Evolutionary conservation across 202 grass and related monocot species (phyloP), one percentile per base, ranked within the genome.

Genomic region (Schoenoplectus tabernaemontani): DNA sequence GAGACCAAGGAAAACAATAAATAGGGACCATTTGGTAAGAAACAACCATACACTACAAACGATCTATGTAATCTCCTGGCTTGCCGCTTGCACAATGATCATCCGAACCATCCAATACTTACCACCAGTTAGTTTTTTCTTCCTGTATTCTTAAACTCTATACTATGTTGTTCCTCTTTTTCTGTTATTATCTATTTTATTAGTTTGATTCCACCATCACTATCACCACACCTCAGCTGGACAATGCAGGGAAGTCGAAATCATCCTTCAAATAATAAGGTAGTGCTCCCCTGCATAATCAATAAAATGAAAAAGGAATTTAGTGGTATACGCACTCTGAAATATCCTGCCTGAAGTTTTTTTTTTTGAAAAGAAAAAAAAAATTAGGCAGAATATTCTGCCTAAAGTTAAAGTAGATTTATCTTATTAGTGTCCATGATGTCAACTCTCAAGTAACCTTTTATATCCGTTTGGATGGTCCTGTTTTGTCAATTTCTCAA

Each of bases 211-310:
- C 39, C 12, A 42, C 59, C 64, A 46, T 64, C 51, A 74, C 47
- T 16, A 53, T 32, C 24, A 19, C 22, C 13, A 38, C 76, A 78
- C 44, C 41, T 80, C 59, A 80, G 65, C 74, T 71, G 82, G 51
- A 83, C 26, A 93, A 89, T 76, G 91, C 87, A 74, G 94, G 89
- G 80, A 93, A 97, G 78, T 92, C 87, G 5, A 79, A 81, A 67
- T 97, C 91, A 64, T 90, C 86, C 66, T 85, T 90, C 50, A 88
- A 79, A 65, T 87, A 85, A 82, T 89, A 88, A 24, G 80, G 74
- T 59, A 50, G 75, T 34, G 30, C 81, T 41, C 87, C 78, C 80
- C 94, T 97, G 83, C 83, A 77, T 50, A 54, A 50, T 48, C 81
- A 16, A 78, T 73, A n/a, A n/a, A n/a, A n/a, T n/a, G n/a, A 23